Base-by-base conservation (phyloP, 1,284 basidiomycete genomes). In the Ustilago crameri region DNA sequence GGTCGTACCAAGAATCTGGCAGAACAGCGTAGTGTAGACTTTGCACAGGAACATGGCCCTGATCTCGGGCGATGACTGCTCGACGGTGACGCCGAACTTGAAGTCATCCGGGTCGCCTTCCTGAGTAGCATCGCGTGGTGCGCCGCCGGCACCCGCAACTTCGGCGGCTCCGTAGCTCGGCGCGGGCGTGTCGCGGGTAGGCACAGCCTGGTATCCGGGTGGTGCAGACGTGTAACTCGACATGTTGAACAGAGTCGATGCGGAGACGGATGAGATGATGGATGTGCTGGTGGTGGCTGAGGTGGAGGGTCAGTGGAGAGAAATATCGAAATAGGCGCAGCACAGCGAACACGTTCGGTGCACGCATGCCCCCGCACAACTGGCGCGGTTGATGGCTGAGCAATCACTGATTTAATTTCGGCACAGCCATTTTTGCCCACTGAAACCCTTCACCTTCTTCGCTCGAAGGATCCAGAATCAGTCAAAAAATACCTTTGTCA, bases 61-160 rank as follows among this genome's bases (percentile, higher is more conserved):
- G 48, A 82, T 75, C 54, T 82, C 80, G 9, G 75, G 73, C 8
- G 75, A 74, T 20, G 75, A 76, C 66, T 82, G 80, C 40, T 80
- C 77, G 22, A 82, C 80, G 5, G 81, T 82, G 22, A 78, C 77
- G 37, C 78, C 78, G 53, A 74, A 74, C 52, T 82, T 82, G 69
- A 79, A 82, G 61, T 80, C 80, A 48, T 82, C 79, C 2, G 73
- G 65, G 42, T 82, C 79, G 30, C 62, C 73, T 32, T 80, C 78
- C 24, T 70, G 65, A 10, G 69, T 70, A n/a, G 48, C 67, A 52
- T 76, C 49, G 48, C 67, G 61, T 1, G 67, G 62, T 2, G 55
- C 53, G 38, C 45, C 17, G 14, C 53, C 46, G 12, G 46, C 38
- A 55, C 52, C 52, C n/a, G 51, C 41, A 3, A 49, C 34, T 5